phyloP scores from a whole-genome alignment of 1,284 basidiomycete genomes.

The Papiliotrema laurentii region DNA sequence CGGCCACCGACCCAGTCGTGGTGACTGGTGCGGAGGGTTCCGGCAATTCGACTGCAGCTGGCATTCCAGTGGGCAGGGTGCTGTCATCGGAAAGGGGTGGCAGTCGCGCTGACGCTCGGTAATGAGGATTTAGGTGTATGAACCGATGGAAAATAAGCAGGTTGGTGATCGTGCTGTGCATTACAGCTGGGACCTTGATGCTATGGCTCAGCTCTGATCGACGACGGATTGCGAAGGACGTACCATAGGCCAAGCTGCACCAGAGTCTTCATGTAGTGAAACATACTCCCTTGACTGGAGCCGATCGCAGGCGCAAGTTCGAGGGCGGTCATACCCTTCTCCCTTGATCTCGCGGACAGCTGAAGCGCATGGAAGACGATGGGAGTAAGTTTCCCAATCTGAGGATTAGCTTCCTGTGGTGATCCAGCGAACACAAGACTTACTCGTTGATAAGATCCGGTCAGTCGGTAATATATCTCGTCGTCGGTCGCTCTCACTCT shows the following conservation, averaged over 20 bases:
- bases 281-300: conserved; percentile 36
- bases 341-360: conserved; percentile 23
- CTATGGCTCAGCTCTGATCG: conserved; percentile 13
- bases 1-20: neutral
- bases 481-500: conserved; percentile 38
- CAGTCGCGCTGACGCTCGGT: conserved; percentile 11
- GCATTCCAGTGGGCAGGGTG: no score
- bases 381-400: conserved; percentile 32
- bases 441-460: conserved; percentile 36
- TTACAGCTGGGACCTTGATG: conserved; percentile 32
- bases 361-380: conserved; percentile 33
- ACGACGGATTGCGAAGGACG: conserved; percentile 3
- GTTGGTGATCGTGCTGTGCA: conserved; percentile 33
- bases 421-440: conserved; percentile 3
- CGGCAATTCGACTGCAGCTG: neutral
- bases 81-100: neutral
- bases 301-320: conserved; percentile 39
- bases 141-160: conserved; percentile 36
- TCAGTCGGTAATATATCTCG: conserved; percentile 41
- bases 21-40: neutral
- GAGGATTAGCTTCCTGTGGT: conserved; percentile 1
- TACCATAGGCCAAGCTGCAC: conserved; percentile 31
- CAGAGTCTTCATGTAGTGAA: conserved; percentile 38
- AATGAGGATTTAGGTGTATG: conserved; percentile 33
- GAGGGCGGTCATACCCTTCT: conserved; percentile 29